phyloP scores from a whole-genome alignment of 805 yeast genomes.

The Candida sphagnicola region DNA sequence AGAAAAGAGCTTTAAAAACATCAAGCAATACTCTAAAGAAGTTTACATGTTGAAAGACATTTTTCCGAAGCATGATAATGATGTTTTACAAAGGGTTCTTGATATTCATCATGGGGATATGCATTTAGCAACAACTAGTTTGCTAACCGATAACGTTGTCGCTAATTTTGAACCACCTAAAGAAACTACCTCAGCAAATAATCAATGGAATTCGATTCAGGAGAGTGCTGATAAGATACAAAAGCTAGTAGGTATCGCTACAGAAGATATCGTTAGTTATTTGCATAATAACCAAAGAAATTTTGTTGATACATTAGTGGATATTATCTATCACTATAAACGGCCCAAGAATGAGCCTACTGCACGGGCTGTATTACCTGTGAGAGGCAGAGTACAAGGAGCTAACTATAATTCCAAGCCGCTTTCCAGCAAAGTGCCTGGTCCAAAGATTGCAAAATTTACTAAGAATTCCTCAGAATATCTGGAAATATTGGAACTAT shows the following conservation, averaged over 20 bases:
- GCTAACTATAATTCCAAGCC: slow-evolving; percentile 5
- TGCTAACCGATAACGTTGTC: slow-evolving; percentile 5
- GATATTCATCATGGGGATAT: slow-evolving; percentile 25
- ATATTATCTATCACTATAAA: slow-evolving; percentile 21
- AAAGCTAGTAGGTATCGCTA: slow-evolving; percentile 14
- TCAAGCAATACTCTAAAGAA: slow-evolving; percentile 7
- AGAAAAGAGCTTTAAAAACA: background rate
- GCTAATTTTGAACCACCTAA: background rate
- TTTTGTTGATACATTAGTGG: slow-evolving; percentile 29
- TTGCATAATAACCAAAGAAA: slow-evolving; percentile 25
- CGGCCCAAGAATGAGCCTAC: background rate
- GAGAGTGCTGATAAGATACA: slow-evolving; percentile 15
- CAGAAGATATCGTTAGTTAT: slow-evolving; percentile 12
- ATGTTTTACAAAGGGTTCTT: slow-evolving; percentile 23
- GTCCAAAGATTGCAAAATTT: slow-evolving; percentile 11
- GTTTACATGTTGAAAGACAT: slow-evolving; percentile 32
- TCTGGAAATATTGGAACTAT: slow-evolving; percentile 27
- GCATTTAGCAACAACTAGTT: slow-evolving; percentile 11
- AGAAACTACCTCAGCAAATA: background rate
- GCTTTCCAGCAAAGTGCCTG: background rate
- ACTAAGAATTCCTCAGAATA: slow-evolving; percentile 20
- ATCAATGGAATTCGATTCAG: slow-evolving; percentile 11
- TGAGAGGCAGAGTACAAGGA: slow-evolving; percentile 34
- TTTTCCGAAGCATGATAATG: slow-evolving; percentile 41
- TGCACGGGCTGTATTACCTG: slow-evolving; percentile 3